These are phyloP conservation scores for Rhypophila decipiens DNA, from an alignment of 495 filamentous ascomycete species.

Conservation along the genomic window DNA sequence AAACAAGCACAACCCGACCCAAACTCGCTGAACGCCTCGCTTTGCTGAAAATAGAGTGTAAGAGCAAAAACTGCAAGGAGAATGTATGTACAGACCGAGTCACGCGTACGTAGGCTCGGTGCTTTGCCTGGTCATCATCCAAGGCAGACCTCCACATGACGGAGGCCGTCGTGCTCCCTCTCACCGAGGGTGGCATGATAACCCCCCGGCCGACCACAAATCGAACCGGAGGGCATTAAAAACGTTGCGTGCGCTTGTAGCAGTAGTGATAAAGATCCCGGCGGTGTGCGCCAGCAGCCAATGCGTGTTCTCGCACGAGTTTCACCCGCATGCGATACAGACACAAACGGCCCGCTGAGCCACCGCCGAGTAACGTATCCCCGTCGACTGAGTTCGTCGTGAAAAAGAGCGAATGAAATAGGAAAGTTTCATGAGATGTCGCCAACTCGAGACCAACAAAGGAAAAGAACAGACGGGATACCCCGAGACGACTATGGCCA, in stretches of 20 bases:
- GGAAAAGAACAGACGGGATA: background rate
- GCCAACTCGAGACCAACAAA: background rate
- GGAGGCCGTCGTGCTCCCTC: background rate
- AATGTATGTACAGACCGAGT: background rate
- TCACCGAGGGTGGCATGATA: background rate
- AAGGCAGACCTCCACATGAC: background rate
- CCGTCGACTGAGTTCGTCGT: background rate
- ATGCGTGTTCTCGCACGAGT: background rate
- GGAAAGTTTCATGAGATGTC: background rate
- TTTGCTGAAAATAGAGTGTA: background rate
- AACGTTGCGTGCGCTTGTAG: background rate
- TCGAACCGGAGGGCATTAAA: background rate
- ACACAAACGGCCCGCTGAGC: background rate
- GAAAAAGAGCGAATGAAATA: background rate
- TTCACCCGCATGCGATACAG: background rate
- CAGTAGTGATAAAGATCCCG: background rate
- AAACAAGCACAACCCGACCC: background rate
- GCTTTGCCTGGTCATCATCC: background rate
- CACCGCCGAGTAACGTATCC: slow-evolving; percentile 5
- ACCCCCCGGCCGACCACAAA: background rate
- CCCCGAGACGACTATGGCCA: background rate
- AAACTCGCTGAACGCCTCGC: background rate
- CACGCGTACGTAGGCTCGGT: background rate
- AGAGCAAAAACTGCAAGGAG: background rate
- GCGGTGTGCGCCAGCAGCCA: background rate